Evolutionary conservation across 805 yeast species (phyloP).

Genomic region (Candida berthetii): DNA sequence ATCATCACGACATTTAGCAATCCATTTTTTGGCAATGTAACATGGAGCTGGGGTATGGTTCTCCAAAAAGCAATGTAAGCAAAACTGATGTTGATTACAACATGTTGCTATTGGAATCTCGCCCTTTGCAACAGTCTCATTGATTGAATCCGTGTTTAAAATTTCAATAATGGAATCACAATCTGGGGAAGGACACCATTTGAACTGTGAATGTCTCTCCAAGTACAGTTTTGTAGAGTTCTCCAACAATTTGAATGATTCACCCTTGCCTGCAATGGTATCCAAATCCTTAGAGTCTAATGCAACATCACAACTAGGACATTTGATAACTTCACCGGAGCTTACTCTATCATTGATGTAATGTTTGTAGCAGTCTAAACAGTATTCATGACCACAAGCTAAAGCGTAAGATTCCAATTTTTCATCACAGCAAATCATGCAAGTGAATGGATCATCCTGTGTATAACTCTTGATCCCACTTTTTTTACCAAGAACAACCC

Average conservation of each 20-base stretch:
- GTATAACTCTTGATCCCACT: constrained; percentile 1
- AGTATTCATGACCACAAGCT: constrained; percentile 67
- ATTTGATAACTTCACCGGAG: constrained; percentile 45
- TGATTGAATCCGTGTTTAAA: constrained; percentile 6
- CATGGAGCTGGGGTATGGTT: constrained; percentile 89
- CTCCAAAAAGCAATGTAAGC: constrained; percentile 69
- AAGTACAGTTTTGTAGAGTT: constrained; percentile 43
- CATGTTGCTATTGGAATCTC: constrained; percentile 71
- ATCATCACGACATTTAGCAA: constrained; percentile 75
- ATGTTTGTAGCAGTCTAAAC: constrained; percentile 59
- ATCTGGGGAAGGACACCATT: constrained; percentile 85
- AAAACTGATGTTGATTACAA: constrained; percentile 60
- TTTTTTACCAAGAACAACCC: constrained; percentile 17
- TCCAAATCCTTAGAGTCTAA: constrained; percentile 33
- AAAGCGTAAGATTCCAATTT: constrained; percentile 39
- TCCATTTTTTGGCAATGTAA: constrained; percentile 61
- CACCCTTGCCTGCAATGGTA: constrained; percentile 28
- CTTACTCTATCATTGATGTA: constrained; percentile 44
- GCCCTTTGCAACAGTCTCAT: constrained; percentile 2
- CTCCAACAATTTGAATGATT: constrained; percentile 22
- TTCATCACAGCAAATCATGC: constrained; percentile 72
- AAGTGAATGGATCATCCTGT: constrained; percentile 30
- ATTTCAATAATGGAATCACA: constrained; percentile 53
- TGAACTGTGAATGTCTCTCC: constrained; percentile 42
- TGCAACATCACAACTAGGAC: constrained; percentile 54